These are phyloP conservation scores for Citrus reticulata DNA, from an alignment of 345 rosid species.

Conservation along the genomic window DNA sequence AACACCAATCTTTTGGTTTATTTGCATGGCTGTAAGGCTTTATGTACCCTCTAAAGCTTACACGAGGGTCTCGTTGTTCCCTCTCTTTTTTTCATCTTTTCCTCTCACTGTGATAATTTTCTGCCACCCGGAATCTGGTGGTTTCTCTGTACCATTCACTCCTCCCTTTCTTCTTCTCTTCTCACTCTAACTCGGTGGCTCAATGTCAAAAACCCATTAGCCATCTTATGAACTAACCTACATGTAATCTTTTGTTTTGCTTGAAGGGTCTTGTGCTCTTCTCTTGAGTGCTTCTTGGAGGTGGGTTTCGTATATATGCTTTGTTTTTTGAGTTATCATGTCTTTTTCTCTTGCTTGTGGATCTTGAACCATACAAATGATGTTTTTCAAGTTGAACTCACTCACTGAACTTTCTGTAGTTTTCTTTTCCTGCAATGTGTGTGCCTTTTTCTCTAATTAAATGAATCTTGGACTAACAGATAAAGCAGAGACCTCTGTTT, in stretches of 20 bases:
- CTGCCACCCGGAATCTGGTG: constrained; percentile 13
- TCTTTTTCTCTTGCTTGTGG: background rate
- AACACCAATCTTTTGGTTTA: constrained; percentile 24
- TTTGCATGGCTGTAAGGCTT: constrained; percentile 64
- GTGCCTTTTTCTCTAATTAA: background rate
- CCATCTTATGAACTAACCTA: background rate
- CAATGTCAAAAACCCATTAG: constrained; percentile 25
- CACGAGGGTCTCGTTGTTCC: constrained; percentile 58
- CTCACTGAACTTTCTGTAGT: background rate
- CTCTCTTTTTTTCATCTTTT: background rate
- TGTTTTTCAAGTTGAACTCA: background rate
- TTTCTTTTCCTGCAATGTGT: constrained; percentile 27
- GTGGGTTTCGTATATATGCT: constrained; percentile 25
- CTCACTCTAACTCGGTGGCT: constrained; percentile 20
- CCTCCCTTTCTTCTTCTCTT: constrained; percentile 6
- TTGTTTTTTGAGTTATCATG: constrained; percentile 11
- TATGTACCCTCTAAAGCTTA: constrained; percentile 45
- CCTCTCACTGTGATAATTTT: constrained; percentile 17
- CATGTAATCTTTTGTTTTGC: constrained; percentile 8
- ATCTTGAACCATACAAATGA: background rate
- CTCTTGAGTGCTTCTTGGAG: constrained; percentile 19
- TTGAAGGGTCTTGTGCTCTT: constrained; percentile 18
- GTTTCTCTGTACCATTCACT: constrained; percentile 11
- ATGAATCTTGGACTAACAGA: background rate
- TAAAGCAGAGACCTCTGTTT: background rate